Evolutionary conservation across 2,329 filamentous ascomycete genomes (phyloP).

Genomic region (Aspergillus aculeatus): DNA sequence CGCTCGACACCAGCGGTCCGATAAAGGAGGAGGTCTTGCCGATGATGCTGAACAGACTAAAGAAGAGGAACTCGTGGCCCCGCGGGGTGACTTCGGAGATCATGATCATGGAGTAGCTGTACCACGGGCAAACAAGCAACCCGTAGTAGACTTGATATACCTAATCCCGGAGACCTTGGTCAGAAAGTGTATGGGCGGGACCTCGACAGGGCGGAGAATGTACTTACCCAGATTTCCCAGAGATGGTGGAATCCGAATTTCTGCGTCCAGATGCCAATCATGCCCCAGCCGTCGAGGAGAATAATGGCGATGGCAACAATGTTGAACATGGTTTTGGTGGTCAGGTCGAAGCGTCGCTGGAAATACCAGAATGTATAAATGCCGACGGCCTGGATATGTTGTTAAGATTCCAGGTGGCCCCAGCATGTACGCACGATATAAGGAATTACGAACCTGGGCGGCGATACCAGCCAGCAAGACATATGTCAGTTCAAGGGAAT

Average conservation of each 20-base stretch:
- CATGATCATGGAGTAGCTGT: constrained; percentile 69
- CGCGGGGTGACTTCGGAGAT: constrained; percentile 68
- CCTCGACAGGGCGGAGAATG: not conserved
- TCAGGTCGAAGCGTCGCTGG: constrained; percentile 59
- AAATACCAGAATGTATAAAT: constrained; percentile 63
- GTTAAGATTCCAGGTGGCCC: not conserved
- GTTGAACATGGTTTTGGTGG: constrained; percentile 69
- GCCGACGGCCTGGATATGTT: constrained; percentile 45
- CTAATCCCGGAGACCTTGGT: constrained; percentile 12
- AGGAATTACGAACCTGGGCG: constrained; percentile 50
- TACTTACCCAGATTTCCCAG: constrained; percentile 53
- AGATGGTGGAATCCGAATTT: constrained; percentile 54
- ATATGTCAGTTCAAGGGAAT: constrained; percentile 64
- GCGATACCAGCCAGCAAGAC: constrained; percentile 65
- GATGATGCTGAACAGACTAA: constrained; percentile 66
- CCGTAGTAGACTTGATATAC: constrained; percentile 59
- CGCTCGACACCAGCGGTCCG: constrained; percentile 65
- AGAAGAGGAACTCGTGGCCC: constrained; percentile 70
- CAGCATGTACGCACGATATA: not conserved
- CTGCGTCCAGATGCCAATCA: constrained; percentile 59
- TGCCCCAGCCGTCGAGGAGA: constrained; percentile 58
- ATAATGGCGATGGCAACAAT: constrained; percentile 61
- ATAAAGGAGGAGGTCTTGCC: constrained; percentile 69
- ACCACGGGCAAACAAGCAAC: constrained; percentile 67
- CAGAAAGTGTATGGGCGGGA: not conserved